Evolutionary conservation across 192 early-diverging fungal species (phyloP), one percentile per base, ranked within the genome.

Genomic region (Podila minutissima): DNA sequence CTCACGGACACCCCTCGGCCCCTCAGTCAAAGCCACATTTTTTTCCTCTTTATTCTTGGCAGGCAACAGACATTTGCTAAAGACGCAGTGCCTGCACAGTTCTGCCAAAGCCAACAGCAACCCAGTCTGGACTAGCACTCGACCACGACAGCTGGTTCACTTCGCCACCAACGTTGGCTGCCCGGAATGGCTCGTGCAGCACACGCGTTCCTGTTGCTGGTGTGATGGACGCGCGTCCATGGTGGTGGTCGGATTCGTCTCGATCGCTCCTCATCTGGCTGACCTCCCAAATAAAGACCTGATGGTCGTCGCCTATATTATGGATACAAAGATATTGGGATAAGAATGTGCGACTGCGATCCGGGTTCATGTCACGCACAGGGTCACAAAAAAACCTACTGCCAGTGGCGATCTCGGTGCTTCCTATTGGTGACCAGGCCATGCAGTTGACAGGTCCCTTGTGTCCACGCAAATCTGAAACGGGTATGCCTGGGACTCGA

Each of bases 241-340:
- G 72, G 37, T 50, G 67, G 83, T 62, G 74, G 81, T 50, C 58
- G 65, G 29, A 46, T 65, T 83, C 28, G 67, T 69, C 66, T 64
- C 75, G 51, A 63, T 90, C 82, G 59, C 67, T 75, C 74, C 71
- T 86, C 64, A 64, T 79, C 71, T 73, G 86, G 66, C 72, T 89
- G 73, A 98, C 89, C 75, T 98, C 95, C 98, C 97, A 98, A 20
- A 98, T 93, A 32, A 98, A 84, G 9, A 97, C 95, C 62, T 96
- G 93, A 26, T 86, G 82, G 83, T 98, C 98, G 32, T 97, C 96
- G 33, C 92, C 97, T 95, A 64, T 68, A 72, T 19, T 55, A 32
- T 33, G n/a, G 37, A 64, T 29, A 41, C 24, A 59, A 61, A 55
- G 29, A 3, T 68, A 28, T 57, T 51, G 63, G 37, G 64, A 38